A percentile compares a stretch with the other conserved stretches of the same genome.
Evolutionary conservation across 805 yeast species (phyloP).

Genomic region (Debaryomyces hansenii): DNA sequence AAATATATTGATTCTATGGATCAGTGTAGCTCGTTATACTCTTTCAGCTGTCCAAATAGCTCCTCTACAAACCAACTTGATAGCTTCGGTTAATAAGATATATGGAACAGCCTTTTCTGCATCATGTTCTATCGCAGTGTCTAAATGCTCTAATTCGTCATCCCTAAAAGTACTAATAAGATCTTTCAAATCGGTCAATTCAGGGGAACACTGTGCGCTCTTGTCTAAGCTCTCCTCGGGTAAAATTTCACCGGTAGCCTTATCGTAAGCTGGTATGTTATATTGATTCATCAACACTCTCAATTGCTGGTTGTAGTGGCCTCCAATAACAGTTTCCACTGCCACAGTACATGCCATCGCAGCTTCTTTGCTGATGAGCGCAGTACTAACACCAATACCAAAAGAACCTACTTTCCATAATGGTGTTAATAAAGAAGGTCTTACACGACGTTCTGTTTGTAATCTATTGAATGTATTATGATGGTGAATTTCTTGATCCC

Average conservation of each 20-base stretch:
- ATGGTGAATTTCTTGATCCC: conserved; percentile 96
- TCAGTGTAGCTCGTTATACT: conserved; percentile 36
- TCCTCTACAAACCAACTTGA: conserved; percentile 77
- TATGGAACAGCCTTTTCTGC: conserved; percentile 94
- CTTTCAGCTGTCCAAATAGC: conserved; percentile 93
- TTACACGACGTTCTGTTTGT: conserved; percentile 74
- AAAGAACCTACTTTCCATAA: conserved; percentile 91
- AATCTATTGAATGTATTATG: conserved; percentile 79
- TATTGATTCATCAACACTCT: conserved; percentile 72
- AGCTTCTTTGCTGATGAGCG: conserved; percentile 84
- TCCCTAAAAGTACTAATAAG: conserved; percentile 80
- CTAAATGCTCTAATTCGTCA: conserved; percentile 91
- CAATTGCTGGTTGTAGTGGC: conserved; percentile 89
- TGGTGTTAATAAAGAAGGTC: conserved; percentile 92
- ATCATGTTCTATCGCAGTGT: conserved; percentile 90
- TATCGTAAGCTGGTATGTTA: conserved; percentile 43
- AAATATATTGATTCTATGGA: too few relatives aligned
- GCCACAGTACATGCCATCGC: conserved; percentile 99
- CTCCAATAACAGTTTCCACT: conserved; percentile 96
- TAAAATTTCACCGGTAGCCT: conserved; percentile 30
- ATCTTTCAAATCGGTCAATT: conserved; percentile 55
- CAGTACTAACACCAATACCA: conserved; percentile 84
- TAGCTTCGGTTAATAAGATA: conserved; percentile 81
- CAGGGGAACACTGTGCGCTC: conserved; percentile 45
- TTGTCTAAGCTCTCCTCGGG: conserved; percentile 19